Conservation (phyloP, 768 basidiomycete genomes). For the Serendipita sp. region DNA sequence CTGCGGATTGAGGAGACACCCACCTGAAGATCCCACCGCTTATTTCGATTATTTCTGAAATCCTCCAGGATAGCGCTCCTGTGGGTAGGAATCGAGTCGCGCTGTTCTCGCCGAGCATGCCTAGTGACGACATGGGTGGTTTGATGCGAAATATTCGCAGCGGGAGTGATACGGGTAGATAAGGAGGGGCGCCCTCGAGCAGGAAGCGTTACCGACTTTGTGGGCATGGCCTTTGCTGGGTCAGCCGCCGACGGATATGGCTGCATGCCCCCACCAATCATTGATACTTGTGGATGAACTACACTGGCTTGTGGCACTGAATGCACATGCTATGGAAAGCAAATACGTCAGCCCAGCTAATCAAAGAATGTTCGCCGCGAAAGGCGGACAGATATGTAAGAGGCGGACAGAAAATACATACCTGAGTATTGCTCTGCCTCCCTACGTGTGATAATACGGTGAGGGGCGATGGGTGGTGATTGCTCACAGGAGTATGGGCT, state of each 20-base stretch:
- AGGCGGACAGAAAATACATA: too few relatives aligned
- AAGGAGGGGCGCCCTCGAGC: not conserved
- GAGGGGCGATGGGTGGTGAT: too few relatives aligned
- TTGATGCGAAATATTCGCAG: not conserved
- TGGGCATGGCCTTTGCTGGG: not conserved
- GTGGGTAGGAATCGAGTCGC: not conserved
- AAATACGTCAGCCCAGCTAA: too few relatives aligned
- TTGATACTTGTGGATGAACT: too few relatives aligned
- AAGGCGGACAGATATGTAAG: too few relatives aligned
- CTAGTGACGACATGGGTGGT: not conserved
- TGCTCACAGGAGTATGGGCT: not conserved
- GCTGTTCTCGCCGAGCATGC: not conserved
- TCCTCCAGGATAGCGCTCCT: conserved; percentile 70
- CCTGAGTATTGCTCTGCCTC: too few relatives aligned
- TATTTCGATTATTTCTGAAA: conserved; percentile 62
- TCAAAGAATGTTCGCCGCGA: too few relatives aligned
- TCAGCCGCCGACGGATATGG: not conserved
- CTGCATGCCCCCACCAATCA: too few relatives aligned
- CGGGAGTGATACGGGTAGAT: not conserved
- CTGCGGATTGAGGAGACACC: conserved; percentile 11
- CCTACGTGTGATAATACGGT: too few relatives aligned
- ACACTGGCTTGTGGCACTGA: too few relatives aligned
- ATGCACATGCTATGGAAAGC: too few relatives aligned
- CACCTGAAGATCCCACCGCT: conserved; percentile 71
- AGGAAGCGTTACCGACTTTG: conserved; percentile 1